phyloP scores from a whole-genome alignment of 83 land plant species.

The Picea abies region DNA sequence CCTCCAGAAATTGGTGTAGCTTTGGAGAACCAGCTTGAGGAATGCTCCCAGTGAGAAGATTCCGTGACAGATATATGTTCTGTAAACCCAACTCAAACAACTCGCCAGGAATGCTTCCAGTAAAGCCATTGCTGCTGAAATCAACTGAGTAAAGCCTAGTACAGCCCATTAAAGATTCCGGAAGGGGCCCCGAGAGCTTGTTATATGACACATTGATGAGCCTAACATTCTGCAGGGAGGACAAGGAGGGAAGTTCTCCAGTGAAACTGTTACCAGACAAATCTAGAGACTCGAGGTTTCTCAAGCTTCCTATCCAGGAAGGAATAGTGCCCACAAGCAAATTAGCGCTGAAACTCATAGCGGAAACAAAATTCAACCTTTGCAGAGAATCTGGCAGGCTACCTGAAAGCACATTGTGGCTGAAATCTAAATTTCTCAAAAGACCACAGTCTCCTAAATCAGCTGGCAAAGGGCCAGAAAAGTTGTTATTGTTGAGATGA shows the following conservation, averaged over 20 bases:
- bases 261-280: constrained; percentile 56
- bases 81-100: constrained; percentile 44
- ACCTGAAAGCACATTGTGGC: constrained; percentile 58
- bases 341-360: constrained; percentile 43
- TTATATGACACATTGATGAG: constrained; percentile 53
- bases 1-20: constrained; percentile 35
- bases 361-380: constrained; percentile 35
- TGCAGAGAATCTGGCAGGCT: constrained; percentile 53
- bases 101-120: constrained; percentile 71
- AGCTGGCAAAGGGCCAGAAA: constrained; percentile 49
- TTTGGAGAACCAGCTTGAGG: constrained; percentile 30
- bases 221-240: constrained; percentile 42
- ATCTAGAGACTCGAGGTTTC: constrained; percentile 45
- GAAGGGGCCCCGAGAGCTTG: constrained; percentile 52
- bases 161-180: constrained; percentile 45
- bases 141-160: constrained; percentile 49
- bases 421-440: constrained; percentile 47
- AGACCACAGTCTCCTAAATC: constrained; percentile 49
- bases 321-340: constrained; percentile 52
- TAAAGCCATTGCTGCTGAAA: constrained; percentile 63
- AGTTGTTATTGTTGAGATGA: constrained; percentile 34
- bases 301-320: constrained; percentile 63
- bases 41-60: constrained; percentile 36
- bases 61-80: constrained; percentile 39
- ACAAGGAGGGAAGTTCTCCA: constrained; percentile 62